Evolutionary conservation across 257 asterid genomes (phyloP), one percentile per base, ranked within the genome.

Genomic region (Knoxia roxburghii): DNA sequence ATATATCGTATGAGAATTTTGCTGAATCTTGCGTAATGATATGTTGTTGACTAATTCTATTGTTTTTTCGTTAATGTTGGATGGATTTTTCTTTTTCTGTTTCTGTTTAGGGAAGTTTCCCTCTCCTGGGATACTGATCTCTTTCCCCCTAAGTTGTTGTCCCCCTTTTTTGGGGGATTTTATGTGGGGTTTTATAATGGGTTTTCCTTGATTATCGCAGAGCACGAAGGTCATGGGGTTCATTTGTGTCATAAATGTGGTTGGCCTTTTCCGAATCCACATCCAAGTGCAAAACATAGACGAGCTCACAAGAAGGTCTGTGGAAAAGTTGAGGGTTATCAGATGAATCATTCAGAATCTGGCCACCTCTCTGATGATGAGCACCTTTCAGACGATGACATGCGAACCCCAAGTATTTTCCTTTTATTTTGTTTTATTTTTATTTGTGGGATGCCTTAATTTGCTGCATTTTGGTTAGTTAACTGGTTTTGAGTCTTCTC

Each of bases 241-340:
- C 67, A 89, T 78, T 23, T 82, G n/a, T 92, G 98, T 79, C 82
- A 55, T 77, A 83, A 84, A 80, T 92, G 98, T 82, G 90, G 95
- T 46, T 92, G 98, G 98, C 96, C 98, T 27, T 92, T 86, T 62
- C 93, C 98, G 56, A 92, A 92, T 15, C 84, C 87, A 63, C 96
- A 92, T 35, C 98, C 98, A 18, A 92, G 98, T 81, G 70, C 98
- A 67, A 89, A 64, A 55, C 93, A 89, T 74, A 83, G 98, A 79
- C 88, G 91, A 78, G 85, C 96, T 61, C 98, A 92, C 87, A 92
- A 76, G 78, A 87, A 55, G 81, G 79, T 79, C 10, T 92, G 98
- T 73, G 98, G 98, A 73, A 83, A 68, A 17, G 23, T 92, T 76
- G 97, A 89, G 72, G 96, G 97, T 71, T 87, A 86, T 73, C 73